These are phyloP conservation scores for Tolypocladium ovalisporum DNA, from an alignment of 2,329 filamentous ascomycete species.

Conservation along the genomic window DNA sequence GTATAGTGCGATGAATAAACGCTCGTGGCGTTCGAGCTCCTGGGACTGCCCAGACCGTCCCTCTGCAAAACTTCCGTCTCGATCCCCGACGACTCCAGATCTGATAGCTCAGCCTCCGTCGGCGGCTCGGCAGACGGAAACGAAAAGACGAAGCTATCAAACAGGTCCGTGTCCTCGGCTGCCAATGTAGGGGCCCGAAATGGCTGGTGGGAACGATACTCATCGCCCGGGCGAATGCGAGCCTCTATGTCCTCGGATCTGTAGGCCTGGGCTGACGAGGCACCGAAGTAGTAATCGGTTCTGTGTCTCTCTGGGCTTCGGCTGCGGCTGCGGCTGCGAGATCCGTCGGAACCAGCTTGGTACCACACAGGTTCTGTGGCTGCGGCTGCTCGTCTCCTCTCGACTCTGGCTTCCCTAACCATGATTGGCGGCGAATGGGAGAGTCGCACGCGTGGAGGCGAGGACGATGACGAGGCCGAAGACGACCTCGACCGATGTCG, in stretches of 20 bases:
- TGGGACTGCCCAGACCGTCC: constrained; percentile 4
- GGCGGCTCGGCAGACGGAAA: constrained; percentile 11
- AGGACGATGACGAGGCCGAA: background rate
- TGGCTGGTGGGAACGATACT: background rate
- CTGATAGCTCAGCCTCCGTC: constrained; percentile 16
- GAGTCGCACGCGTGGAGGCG: background rate
- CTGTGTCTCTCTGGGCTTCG: background rate
- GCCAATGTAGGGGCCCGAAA: constrained; percentile 5
- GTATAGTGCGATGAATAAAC: constrained; percentile 26
- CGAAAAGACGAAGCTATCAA: constrained; percentile 17
- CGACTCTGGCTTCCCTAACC: background rate
- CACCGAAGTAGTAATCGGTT: background rate
- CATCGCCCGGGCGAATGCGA: background rate
- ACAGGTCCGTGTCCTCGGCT: constrained; percentile 15
- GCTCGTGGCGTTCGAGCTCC: constrained; percentile 9
- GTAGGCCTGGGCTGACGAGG: background rate
- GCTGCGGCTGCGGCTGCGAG: background rate
- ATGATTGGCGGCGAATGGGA: background rate
- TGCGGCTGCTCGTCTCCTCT: background rate
- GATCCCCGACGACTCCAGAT: constrained; percentile 14
- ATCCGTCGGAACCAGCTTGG: background rate
- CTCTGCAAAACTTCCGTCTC: constrained; percentile 11
- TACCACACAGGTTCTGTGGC: background rate
- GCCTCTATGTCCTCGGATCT: background rate
- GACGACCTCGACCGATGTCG: background rate